Conservation (phyloP, 1,284 basidiomycete species). For the Tilletia indica region DNA sequence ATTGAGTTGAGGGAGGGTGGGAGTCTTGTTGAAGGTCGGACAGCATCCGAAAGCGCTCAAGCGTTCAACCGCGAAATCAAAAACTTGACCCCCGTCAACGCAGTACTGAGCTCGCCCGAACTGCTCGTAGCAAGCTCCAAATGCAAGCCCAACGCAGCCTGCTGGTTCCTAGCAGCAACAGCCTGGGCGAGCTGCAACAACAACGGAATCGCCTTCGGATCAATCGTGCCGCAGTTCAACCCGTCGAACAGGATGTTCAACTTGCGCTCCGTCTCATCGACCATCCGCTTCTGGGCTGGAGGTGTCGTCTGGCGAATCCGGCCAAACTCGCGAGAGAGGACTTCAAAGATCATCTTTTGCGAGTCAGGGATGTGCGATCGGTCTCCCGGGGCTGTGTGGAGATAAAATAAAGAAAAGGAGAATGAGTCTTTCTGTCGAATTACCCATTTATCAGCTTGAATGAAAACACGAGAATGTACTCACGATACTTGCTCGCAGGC, state of each 20-base stretch:
- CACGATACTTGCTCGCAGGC: slow-evolving; percentile 72
- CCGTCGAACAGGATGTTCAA: slow-evolving; percentile 84
- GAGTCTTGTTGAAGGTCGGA: too few relatives aligned
- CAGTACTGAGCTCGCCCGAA: slow-evolving; percentile 45
- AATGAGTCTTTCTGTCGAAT: not conserved
- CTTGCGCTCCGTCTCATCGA: slow-evolving; percentile 83
- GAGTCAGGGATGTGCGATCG: slow-evolving; percentile 80
- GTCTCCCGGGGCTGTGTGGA: slow-evolving; percentile 75
- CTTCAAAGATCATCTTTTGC: slow-evolving; percentile 67
- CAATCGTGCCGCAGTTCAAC: slow-evolving; percentile 81
- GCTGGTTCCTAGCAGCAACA: slow-evolving; percentile 49
- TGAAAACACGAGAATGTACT: slow-evolving; percentile 55
- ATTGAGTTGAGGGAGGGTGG: too few relatives aligned
- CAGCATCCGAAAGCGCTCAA: not conserved
- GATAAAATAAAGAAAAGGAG: not conserved
- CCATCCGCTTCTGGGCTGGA: slow-evolving; percentile 78
- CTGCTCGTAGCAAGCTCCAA: slow-evolving; percentile 46
- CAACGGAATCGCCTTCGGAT: slow-evolving; percentile 40
- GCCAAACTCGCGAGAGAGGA: slow-evolving; percentile 37
- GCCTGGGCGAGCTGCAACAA: slow-evolving; percentile 50
- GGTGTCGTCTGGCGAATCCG: slow-evolving; percentile 54
- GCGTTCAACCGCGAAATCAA: slow-evolving; percentile 28
- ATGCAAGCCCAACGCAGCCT: slow-evolving; percentile 45
- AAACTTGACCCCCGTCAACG: slow-evolving; percentile 52
- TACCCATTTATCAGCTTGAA: not conserved